These are phyloP conservation scores for Apiospora saccharicola DNA, from an alignment of 2,329 filamentous ascomycete species.

Conservation along the genomic window DNA sequence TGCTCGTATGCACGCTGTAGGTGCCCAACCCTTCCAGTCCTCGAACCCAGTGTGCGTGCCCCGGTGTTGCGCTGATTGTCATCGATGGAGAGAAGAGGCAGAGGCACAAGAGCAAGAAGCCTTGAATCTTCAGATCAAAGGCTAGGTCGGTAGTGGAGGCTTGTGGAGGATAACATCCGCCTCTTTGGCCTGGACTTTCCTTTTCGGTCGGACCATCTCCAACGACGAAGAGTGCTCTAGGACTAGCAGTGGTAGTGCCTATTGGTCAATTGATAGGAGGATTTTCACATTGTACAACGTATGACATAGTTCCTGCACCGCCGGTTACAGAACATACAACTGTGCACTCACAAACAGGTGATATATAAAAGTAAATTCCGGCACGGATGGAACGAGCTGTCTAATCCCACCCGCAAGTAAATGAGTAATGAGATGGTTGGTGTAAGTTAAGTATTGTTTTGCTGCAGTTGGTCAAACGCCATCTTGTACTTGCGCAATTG, in stretches of 20 bases:
- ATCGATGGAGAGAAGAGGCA: too few relatives aligned
- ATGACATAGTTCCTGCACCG: neutral
- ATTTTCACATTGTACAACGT: neutral
- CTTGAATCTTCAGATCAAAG: neutral
- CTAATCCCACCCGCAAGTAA: slow-evolving; percentile 1
- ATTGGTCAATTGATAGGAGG: too few relatives aligned
- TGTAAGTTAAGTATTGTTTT: slow-evolving; percentile 4
- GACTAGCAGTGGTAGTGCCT: neutral
- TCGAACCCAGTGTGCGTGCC: too few relatives aligned
- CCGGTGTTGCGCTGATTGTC: too few relatives aligned
- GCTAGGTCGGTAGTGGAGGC: neutral
- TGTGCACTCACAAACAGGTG: neutral
- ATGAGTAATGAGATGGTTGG: slow-evolving; percentile 7
- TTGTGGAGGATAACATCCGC: neutral
- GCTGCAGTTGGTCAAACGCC: neutral
- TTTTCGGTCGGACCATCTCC: neutral
- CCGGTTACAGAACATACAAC: neutral
- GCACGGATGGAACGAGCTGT: neutral
- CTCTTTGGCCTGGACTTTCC: neutral
- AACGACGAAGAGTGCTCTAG: neutral
- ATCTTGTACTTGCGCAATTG: neutral
- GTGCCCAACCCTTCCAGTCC: too few relatives aligned
- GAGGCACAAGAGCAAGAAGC: neutral
- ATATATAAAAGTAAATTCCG: neutral
- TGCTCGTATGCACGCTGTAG: neutral